Conservation (phyloP, 164 flowering plant genomes). For the Santalum album region DNA sequence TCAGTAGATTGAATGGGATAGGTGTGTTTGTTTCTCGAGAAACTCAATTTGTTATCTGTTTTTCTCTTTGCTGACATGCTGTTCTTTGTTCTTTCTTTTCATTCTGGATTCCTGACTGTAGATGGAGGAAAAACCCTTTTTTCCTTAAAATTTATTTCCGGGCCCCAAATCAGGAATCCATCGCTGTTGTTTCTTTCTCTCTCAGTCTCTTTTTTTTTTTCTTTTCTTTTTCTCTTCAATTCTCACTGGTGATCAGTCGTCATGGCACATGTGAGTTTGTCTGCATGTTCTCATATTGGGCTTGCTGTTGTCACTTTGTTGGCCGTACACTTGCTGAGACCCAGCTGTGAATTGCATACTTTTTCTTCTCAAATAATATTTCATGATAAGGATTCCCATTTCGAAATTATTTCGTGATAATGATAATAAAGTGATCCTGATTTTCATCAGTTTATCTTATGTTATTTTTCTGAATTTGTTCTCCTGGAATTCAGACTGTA, state of each 20-base stretch:
- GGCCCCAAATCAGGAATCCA: background rate
- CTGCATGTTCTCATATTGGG: slow-evolving; percentile 4
- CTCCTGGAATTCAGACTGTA: no score
- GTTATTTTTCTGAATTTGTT: no score
- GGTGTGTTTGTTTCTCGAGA: slow-evolving; percentile 11
- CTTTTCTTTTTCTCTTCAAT: background rate
- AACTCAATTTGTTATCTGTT: slow-evolving; percentile 1
- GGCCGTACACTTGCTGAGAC: background rate
- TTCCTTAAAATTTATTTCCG: no score
- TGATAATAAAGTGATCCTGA: no score
- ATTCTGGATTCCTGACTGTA: background rate
- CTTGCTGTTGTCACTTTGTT: no score
- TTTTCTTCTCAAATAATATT: no score
- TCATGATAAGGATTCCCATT: no score
- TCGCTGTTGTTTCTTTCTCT: background rate
- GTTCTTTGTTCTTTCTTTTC: background rate
- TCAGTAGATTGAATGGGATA: background rate
- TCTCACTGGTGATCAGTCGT: no score
- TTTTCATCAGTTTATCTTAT: no score
- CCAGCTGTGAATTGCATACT: no score
- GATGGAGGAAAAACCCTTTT: background rate
- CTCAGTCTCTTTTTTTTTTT: background rate
- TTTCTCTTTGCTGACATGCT: background rate
- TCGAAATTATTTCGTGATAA: no score
- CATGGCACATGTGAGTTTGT: slow-evolving; percentile 3